Conservation (phyloP, 164 flowering plant genomes). For the Berberis vulgaris region DNA sequence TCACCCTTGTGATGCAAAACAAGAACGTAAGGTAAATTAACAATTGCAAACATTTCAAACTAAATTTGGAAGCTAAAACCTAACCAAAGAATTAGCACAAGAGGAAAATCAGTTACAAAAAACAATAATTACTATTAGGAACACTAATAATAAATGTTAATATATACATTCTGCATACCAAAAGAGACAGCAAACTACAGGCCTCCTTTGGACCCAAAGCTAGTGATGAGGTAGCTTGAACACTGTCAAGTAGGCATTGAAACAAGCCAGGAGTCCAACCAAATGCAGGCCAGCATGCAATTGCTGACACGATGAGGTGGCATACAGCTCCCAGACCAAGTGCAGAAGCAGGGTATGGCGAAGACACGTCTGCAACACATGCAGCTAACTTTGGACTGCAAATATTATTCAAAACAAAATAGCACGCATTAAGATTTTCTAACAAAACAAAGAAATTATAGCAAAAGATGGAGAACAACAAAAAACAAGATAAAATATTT, state of each 20-base stretch:
- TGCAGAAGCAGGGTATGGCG: slow-evolving; percentile 64
- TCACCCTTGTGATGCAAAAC: slow-evolving; percentile 49
- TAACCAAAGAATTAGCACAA: too few relatives aligned
- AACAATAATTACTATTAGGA: too few relatives aligned
- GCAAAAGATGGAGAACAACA: background rate
- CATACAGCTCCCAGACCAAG: slow-evolving; percentile 83
- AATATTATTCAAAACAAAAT: slow-evolving; percentile 9
- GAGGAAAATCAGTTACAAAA: too few relatives aligned
- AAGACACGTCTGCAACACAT: slow-evolving; percentile 65
- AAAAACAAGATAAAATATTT: background rate
- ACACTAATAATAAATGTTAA: background rate
- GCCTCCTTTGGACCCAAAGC: slow-evolving; percentile 96
- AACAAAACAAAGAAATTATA: background rate
- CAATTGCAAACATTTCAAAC: background rate
- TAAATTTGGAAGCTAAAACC: background rate
- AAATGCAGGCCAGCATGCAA: slow-evolving; percentile 86
- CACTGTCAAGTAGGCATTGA: slow-evolving; percentile 60
- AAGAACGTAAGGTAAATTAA: background rate
- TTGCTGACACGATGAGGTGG: slow-evolving; percentile 82
- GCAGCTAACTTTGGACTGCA: slow-evolving; percentile 94
- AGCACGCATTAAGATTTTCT: background rate
- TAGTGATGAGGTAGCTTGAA: slow-evolving; percentile 54
- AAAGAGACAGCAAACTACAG: slow-evolving; percentile 74
- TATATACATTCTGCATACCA: slow-evolving; percentile 42
- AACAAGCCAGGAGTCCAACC: slow-evolving; percentile 93